Percentiles rank a stretch among this genome's conserved stretches.
phyloP scores from a whole-genome alignment of 768 basidiomycete genomes.

The Xerocomus brunneocitrinus region DNA sequence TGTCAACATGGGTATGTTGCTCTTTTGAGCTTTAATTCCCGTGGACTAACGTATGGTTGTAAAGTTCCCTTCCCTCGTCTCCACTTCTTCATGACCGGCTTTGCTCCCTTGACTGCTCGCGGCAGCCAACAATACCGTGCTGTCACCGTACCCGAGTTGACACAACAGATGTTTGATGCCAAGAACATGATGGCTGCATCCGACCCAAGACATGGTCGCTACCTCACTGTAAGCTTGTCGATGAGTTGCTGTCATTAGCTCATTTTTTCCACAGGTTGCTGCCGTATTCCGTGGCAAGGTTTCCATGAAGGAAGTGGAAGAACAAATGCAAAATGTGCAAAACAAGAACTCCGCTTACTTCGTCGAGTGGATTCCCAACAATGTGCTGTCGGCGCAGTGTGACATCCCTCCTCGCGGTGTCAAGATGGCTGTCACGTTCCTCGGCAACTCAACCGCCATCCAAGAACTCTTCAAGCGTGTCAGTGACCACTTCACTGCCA shows the following conservation, averaged over 20 bases:
- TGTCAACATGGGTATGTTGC: slow-evolving; percentile 92
- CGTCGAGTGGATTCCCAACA: slow-evolving; percentile 99
- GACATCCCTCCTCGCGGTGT: slow-evolving; percentile 93
- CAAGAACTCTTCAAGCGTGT: slow-evolving; percentile 99
- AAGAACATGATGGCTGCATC: slow-evolving; percentile 99
- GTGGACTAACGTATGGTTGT: slow-evolving; percentile 1
- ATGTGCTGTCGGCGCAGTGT: slow-evolving; percentile 96
- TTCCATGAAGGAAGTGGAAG: slow-evolving; percentile 99
- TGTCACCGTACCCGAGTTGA: slow-evolving; percentile 95
- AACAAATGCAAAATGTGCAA: slow-evolving; percentile 97
- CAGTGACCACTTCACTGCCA: slow-evolving; percentile 96
- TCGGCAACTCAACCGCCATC: slow-evolving; percentile 96
- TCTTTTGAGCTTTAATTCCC: not conserved
- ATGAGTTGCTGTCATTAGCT: not conserved
- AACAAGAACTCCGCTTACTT: slow-evolving; percentile 98
- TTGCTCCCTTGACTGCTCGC: slow-evolving; percentile 89
- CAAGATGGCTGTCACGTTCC: slow-evolving; percentile 97
- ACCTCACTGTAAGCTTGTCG: slow-evolving; percentile 71
- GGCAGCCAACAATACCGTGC: slow-evolving; percentile 95
- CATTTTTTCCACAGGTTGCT: slow-evolving; percentile 52
- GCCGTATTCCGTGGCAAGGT: slow-evolving; percentile 99
- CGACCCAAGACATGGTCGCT: slow-evolving; percentile 94
- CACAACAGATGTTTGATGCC: slow-evolving; percentile 99
- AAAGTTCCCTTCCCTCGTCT: slow-evolving; percentile 97
- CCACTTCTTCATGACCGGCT: slow-evolving; percentile 99